Evolutionary conservation across 2,329 filamentous ascomycete genomes (phyloP).

Genomic region (Botryosphaeria dothidea): DNA sequence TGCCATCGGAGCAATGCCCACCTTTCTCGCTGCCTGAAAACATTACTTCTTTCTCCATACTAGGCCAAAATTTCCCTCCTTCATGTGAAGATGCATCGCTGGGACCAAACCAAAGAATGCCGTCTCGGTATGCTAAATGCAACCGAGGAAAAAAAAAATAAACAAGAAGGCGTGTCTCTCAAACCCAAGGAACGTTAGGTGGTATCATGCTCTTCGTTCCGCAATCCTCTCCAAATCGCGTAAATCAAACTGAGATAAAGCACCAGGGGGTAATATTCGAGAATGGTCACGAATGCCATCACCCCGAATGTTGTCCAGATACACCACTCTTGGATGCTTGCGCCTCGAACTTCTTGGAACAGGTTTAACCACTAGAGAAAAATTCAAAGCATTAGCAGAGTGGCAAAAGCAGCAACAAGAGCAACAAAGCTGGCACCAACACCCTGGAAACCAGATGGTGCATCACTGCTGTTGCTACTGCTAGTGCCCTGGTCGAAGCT

Average conservation of each 20-base stretch:
- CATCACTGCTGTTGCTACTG: slow-evolving; percentile 27
- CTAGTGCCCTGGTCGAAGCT: slow-evolving; percentile 23
- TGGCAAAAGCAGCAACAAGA: slow-evolving; percentile 34
- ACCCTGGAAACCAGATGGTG: slow-evolving; percentile 22
- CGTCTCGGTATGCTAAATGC: not conserved
- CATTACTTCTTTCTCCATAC: not conserved
- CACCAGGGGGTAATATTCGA: too few species aligned
- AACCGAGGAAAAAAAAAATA: not conserved
- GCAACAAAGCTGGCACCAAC: slow-evolving; percentile 36
- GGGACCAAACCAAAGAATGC: not conserved
- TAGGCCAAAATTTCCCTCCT: not conserved
- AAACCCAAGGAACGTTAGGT: not conserved
- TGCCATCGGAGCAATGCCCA: not conserved
- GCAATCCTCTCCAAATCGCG: not conserved
- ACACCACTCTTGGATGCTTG: not conserved
- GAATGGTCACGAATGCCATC: too few species aligned
- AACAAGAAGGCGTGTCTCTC: not conserved
- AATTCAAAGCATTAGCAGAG: slow-evolving; percentile 31
- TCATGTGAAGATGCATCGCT: not conserved
- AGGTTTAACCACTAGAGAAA: not conserved
- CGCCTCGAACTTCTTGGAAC: not conserved
- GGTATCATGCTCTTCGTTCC: not conserved
- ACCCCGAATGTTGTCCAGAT: too few species aligned
- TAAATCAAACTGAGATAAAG: not conserved
- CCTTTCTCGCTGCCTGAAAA: not conserved